A percentile compares a stretch with the other conserved stretches of the same genome.
phyloP scores from a whole-genome alignment of 257 asterid genomes.

The Penstemon eatonii region DNA sequence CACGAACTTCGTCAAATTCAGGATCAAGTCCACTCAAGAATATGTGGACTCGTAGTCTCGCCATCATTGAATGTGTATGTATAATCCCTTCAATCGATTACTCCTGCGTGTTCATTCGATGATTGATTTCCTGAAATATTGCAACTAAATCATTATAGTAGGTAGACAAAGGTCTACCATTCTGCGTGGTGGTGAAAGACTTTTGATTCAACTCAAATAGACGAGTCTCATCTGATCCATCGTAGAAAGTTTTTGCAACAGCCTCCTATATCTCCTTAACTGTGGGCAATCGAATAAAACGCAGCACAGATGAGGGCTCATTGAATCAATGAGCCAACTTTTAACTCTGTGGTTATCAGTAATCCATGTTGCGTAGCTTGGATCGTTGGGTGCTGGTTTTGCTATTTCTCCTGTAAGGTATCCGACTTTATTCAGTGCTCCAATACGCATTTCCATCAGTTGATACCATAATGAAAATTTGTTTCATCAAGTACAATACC shows the following conservation, averaged over 20 bases:
- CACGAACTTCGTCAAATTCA: constrained; percentile 22
- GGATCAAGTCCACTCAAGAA: constrained; percentile 23
- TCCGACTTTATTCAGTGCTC: background rate
- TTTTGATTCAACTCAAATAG: too few species aligned
- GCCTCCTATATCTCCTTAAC: too few species aligned
- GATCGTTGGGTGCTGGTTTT: background rate
- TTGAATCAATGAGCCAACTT: too few species aligned
- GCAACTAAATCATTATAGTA: constrained; percentile 18
- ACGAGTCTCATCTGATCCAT: too few species aligned
- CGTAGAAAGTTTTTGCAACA: too few species aligned
- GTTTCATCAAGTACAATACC: constrained; percentile 11
- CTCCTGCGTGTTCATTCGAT: background rate
- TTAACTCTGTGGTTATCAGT: too few species aligned
- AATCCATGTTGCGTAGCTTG: background rate
- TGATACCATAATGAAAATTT: background rate
- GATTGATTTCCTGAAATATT: constrained; percentile 21
- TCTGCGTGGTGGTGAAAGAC: too few species aligned
- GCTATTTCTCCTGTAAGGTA: background rate
- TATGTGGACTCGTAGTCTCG: constrained; percentile 21
- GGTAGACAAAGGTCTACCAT: background rate
- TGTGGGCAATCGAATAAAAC: too few species aligned
- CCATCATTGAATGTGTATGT: background rate
- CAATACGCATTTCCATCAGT: constrained; percentile 25
- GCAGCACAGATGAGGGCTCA: too few species aligned
- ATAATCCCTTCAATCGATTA: background rate